Evolutionary conservation across 2,329 filamentous ascomycete genomes (phyloP).

Genomic region (Pseudodiploospora longispora): DNA sequence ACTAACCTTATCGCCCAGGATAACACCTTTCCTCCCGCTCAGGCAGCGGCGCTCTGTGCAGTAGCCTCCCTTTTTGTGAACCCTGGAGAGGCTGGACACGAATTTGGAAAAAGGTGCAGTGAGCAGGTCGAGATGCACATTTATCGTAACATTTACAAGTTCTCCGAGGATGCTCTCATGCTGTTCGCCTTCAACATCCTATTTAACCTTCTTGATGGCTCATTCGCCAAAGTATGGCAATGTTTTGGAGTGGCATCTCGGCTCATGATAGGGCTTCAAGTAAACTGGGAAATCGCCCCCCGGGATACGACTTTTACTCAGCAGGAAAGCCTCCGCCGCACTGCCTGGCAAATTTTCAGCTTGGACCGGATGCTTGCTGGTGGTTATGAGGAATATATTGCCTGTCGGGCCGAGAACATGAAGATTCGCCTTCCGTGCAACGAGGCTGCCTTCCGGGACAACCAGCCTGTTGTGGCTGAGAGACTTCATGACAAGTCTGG

Average conservation of each 20-base stretch:
- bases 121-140: slow-evolving; percentile 31
- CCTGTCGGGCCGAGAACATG: slow-evolving; percentile 28
- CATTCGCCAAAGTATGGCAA: slow-evolving; percentile 32
- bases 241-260: slow-evolving; percentile 28
- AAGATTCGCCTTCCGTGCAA: slow-evolving; percentile 28
- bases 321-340: slow-evolving; percentile 28
- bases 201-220: slow-evolving; percentile 28
- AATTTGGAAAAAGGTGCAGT: slow-evolving; percentile 30
- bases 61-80: slow-evolving; percentile 29
- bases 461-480: slow-evolving; percentile 21
- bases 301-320: slow-evolving; percentile 23
- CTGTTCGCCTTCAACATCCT: slow-evolving; percentile 27
- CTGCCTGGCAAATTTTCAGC: slow-evolving; percentile 31
- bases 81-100: slow-evolving; percentile 22
- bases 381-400: slow-evolving; percentile 33
- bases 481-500: slow-evolving; percentile 22
- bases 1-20: slow-evolving; percentile 13
- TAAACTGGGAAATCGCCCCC: slow-evolving; percentile 30
- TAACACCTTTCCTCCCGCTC: slow-evolving; percentile 24
- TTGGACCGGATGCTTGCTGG: slow-evolving; percentile 30
- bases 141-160: slow-evolving; percentile 31
- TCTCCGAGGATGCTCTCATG: slow-evolving; percentile 25
- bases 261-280: slow-evolving; percentile 29
- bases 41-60: slow-evolving; percentile 31
- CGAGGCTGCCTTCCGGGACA: slow-evolving; percentile 25